Conservation (phyloP, 192 early-diverging fungal genomes). For the Entomortierella chlamydospora region DNA sequence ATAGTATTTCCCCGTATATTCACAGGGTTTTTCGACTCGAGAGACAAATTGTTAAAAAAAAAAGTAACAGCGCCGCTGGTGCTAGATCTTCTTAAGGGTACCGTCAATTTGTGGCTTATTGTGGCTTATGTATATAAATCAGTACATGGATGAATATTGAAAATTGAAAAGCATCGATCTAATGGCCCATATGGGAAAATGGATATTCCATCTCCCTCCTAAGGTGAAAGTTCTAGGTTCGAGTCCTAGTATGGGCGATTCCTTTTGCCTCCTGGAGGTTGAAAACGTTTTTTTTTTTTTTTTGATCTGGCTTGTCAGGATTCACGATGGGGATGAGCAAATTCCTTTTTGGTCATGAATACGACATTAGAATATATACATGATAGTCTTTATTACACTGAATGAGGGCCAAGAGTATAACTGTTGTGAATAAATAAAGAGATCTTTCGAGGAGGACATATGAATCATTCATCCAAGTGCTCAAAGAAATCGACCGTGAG, state of each 20-base stretch:
- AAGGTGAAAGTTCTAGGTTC: conserved; percentile 73
- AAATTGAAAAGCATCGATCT: not conserved
- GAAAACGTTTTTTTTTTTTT: not conserved
- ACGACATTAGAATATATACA: not conserved
- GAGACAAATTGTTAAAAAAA: too few species aligned
- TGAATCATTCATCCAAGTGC: not conserved
- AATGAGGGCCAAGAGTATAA: not conserved
- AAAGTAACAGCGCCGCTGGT: too few species aligned
- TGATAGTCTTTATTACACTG: not conserved
- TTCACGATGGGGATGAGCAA: too few species aligned
- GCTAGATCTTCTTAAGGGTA: too few species aligned
- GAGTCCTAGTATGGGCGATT: conserved; percentile 67
- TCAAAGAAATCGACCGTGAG: too few species aligned
- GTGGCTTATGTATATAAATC: too few species aligned
- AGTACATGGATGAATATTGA: not conserved
- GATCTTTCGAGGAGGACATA: too few species aligned
- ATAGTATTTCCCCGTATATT: too few species aligned
- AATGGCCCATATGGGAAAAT: conserved; percentile 66
- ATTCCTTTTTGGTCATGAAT: too few species aligned
- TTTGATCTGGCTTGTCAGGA: not conserved
- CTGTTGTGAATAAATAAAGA: not conserved
- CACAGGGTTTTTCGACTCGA: too few species aligned
- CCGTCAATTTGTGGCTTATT: too few species aligned
- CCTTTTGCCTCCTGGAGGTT: conserved; percentile 14
- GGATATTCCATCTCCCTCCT: conserved; percentile 74